Base-by-base conservation (phyloP, 805 yeast species). In the Yamadazyma scolyti region DNA sequence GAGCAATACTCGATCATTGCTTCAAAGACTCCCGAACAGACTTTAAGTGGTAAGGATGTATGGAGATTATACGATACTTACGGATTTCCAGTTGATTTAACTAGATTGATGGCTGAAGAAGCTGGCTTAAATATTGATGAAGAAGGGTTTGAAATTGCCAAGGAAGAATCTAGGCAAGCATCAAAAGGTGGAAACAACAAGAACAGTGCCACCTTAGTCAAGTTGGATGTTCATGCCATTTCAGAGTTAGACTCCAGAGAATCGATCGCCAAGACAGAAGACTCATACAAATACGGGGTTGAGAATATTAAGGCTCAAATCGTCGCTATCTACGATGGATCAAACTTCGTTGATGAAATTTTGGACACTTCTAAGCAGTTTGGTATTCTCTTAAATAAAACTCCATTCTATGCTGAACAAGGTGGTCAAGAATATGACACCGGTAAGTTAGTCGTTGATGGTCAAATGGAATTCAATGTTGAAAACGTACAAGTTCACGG, bases 401-500 rank as follows among this genome's bases (percentile, higher is more conserved):
- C 97, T 16, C 93, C 94, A 58, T 87, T 93, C 64, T 93, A 93
- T 54, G 97, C 98, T 30, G 99, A 93, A 68, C 94, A 86, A 64
- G 99, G 99, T 77, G 99, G 99, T 54, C 99, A 93, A 71, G 97
- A 88, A 61, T 82, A 73, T 53, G 99, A 93, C 58, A 83, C 94
- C 25, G 99, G 99, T 63, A 82, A 77, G 59, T 72, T 93, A 43
- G 89, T 87, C 30, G 78, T 87, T 50, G 97, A 89, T 54, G 96
- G 94, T 27, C 64, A 64, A 46, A 71, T 89, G 34, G 96, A 90
- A 58, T 90, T 93, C 62, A 79, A 77, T 37, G 97, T 93, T 37
- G 82, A 79, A 43, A 88, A 93, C 53, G 97, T 88, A 30, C 98
- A 93, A 67, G 69, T 71, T 25, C 93, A 88, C 54, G 96, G 83